Percentiles rank a stretch among this genome's conserved stretches.
These are phyloP conservation scores for Sindora glabra DNA, from an alignment of 306 rosid species.

Conservation along the genomic window DNA sequence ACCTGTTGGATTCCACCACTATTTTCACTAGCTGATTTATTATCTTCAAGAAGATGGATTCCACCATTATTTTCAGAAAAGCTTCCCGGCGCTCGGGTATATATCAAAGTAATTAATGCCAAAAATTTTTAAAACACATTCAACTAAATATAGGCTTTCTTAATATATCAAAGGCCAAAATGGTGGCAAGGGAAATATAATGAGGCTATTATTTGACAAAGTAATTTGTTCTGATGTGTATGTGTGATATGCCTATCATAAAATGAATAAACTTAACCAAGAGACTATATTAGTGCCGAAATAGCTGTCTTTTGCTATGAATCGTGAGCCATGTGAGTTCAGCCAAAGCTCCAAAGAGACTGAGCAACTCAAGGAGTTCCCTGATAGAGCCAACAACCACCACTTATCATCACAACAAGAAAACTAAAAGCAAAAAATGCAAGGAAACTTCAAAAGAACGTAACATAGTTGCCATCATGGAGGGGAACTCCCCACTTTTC, in stretches of 20 bases:
- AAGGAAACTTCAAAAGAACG: conserved; percentile 9
- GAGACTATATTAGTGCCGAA: conserved; percentile 41
- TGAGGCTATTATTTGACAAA: neutral
- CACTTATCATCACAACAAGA: conserved; percentile 9
- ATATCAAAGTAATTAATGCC: conserved; percentile 15
- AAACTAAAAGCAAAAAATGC: conserved; percentile 17
- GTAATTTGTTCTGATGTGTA: conserved; percentile 9
- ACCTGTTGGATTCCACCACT: conserved; percentile 37
- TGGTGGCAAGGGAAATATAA: conserved; percentile 6
- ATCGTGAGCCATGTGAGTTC: conserved; percentile 67
- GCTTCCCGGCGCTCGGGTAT: conserved; percentile 43
- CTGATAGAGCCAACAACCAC: conserved; percentile 20
- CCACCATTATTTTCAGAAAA: conserved; percentile 21
- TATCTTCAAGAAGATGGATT: conserved; percentile 32
- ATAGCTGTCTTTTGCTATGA: conserved; percentile 49
- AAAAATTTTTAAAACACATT: conserved; percentile 4
- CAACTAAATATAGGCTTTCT: neutral
- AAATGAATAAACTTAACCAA: neutral
- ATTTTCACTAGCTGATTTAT: conserved; percentile 35
- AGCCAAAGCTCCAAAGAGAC: conserved; percentile 76
- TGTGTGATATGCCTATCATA: neutral
- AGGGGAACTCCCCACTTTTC: conserved; percentile 72
- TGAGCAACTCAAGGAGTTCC: conserved; percentile 65
- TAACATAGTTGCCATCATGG: conserved; percentile 61
- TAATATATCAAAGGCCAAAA: conserved; percentile 2